A percentile compares a stretch with the other conserved stretches of the same genome.
Evolutionary conservation across 257 asterid genomes (phyloP).

Genomic region (Nemophila menziesii): DNA sequence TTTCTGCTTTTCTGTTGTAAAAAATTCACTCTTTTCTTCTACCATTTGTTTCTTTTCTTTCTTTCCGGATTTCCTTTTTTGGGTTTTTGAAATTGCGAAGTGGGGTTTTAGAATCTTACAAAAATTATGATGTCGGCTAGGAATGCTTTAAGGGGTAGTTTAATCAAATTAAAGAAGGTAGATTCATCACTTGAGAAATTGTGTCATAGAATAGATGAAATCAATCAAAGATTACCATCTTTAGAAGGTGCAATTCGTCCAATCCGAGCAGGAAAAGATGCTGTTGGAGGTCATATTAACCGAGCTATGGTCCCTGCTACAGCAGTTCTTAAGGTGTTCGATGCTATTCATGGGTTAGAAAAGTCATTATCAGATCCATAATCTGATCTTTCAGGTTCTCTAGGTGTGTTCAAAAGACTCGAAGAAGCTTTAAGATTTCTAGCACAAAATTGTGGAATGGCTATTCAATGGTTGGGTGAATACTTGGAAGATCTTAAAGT

Average conservation of each 20-base stretch:
- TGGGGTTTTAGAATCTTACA: constrained; percentile 13
- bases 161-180: constrained; percentile 55
- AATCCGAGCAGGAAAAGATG: constrained; percentile 50
- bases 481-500: constrained; percentile 72
- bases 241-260: constrained; percentile 68
- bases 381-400: constrained; percentile 49
- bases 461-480: constrained; percentile 77
- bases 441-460: constrained; percentile 74
- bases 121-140: constrained; percentile 45
- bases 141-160: constrained; percentile 43
- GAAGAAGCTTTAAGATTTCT: constrained; percentile 65
- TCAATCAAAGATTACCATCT: constrained; percentile 50
- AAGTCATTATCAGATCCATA: constrained; percentile 70
- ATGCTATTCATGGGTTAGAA: constrained; percentile 81
- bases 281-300: constrained; percentile 73
- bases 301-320: constrained; percentile 90
- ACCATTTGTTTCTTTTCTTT: neutral
- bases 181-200: constrained; percentile 41
- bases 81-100: constrained; percentile 7
- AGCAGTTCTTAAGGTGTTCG: constrained; percentile 88
- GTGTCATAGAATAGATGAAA: constrained; percentile 63
- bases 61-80: neutral
- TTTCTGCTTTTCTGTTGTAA: neutral
- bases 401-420: constrained; percentile 65
- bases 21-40: constrained; percentile 2